phyloP scores from a whole-genome alignment of 805 yeast genomes.

The Starmerella floris region DNA sequence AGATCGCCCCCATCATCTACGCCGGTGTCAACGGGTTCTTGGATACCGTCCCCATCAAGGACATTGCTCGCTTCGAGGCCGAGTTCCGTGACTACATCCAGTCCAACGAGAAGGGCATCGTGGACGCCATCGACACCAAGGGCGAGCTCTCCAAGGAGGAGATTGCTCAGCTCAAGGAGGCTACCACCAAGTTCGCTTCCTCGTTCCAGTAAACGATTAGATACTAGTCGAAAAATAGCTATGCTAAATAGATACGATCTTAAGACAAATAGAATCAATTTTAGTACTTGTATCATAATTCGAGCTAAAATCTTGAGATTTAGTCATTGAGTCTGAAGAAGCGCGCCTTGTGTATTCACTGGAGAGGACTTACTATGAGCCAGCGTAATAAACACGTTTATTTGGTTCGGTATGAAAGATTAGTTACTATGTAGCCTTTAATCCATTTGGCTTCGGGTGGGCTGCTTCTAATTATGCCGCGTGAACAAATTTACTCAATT shows the following conservation, averaged over 20 bases:
- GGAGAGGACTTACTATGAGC: not conserved
- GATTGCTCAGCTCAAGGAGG: conserved; percentile 75
- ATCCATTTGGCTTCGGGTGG: no score
- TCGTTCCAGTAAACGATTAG: conserved; percentile 41
- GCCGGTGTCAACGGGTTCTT: conserved; percentile 99
- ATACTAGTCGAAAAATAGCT: conserved; percentile 1
- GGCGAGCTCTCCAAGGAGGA: conserved; percentile 85
- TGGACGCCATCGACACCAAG: conserved; percentile 69
- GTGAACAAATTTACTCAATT: no score
- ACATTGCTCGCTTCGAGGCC: conserved; percentile 82
- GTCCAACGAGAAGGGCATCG: conserved; percentile 74
- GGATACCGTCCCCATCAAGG: conserved; percentile 70
- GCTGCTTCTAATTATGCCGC: no score
- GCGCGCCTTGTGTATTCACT: not conserved
- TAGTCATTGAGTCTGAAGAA: no score
- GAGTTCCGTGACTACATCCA: conserved; percentile 85
- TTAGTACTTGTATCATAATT: not conserved
- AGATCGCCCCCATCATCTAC: conserved; percentile 95
- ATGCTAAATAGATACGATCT: conserved; percentile 11
- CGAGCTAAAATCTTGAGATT: no score
- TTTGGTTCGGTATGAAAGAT: not conserved
- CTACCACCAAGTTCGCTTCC: conserved; percentile 84
- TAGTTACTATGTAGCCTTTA: no score
- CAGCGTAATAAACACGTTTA: not conserved
- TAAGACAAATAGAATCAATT: not conserved